Conservation (phyloP, 352 stramenopile species). For the Pythium scleroteichum region DNA sequence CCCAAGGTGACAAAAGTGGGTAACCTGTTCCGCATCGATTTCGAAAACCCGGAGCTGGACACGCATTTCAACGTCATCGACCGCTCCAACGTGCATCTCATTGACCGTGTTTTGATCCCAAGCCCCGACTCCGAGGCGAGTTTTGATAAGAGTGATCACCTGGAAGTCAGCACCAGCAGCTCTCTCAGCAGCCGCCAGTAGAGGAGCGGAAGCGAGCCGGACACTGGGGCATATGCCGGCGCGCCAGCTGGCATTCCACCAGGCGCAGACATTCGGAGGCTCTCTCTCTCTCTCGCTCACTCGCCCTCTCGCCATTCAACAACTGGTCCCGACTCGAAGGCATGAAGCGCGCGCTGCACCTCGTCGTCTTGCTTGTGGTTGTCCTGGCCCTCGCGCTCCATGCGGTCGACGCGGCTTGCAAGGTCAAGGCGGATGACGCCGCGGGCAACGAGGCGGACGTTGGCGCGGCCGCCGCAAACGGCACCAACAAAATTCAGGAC, state of each 20-base stretch:
- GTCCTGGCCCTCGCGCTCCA: slow-evolving; percentile 26
- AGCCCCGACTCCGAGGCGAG: background rate
- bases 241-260: slow-evolving; percentile 9
- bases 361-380: slow-evolving; percentile 27
- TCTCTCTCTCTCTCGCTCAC: background rate
- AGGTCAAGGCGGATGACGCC: slow-evolving; percentile 32
- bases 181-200: background rate
- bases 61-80: slow-evolving; percentile 72
- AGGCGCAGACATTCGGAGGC: slow-evolving; percentile 12
- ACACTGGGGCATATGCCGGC: background rate
- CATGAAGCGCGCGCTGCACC: slow-evolving; percentile 33
- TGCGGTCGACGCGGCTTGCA: slow-evolving; percentile 30
- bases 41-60: slow-evolving; percentile 80
- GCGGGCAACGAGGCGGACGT: slow-evolving; percentile 19
- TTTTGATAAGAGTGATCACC: background rate
- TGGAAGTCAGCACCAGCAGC: slow-evolving; percentile 5
- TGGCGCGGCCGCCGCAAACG: background rate
- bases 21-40: slow-evolving; percentile 83
- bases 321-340: slow-evolving; percentile 10
- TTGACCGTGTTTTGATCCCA: slow-evolving; percentile 60
- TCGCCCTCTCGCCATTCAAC: slow-evolving; percentile 7
- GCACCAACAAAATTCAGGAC: slow-evolving; percentile 37
- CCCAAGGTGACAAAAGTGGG: slow-evolving; percentile 79
- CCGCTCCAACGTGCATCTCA: slow-evolving; percentile 79
- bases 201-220: slow-evolving; percentile 12